phyloP scores from a whole-genome alignment of 192 early-diverging fungal genomes.

The Entophlyctis luteolus region DNA sequence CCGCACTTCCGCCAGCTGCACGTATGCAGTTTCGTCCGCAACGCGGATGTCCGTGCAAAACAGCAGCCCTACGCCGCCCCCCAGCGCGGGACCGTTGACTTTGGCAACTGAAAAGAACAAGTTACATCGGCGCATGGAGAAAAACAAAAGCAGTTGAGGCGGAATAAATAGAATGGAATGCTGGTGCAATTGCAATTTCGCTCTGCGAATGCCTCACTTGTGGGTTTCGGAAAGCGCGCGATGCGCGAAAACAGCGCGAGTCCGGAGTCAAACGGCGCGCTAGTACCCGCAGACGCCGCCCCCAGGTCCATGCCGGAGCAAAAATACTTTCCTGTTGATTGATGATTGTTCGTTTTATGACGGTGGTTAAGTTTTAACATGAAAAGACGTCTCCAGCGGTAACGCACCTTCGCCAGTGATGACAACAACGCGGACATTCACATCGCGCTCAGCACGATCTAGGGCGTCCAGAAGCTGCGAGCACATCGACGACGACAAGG shows the following conservation, averaged over 20 bases:
- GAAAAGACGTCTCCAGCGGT: neutral
- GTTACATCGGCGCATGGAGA: neutral
- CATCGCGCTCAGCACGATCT: slow-evolving; percentile 42
- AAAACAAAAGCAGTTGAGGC: neutral
- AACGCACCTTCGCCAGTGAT: slow-evolving; percentile 51
- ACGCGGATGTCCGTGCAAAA: slow-evolving; percentile 51
- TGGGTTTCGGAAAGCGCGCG: slow-evolving; percentile 40
- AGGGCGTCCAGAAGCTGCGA: slow-evolving; percentile 37
- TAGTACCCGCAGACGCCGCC: slow-evolving; percentile 18
- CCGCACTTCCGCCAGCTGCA: slow-evolving; percentile 59
- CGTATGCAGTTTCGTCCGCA: slow-evolving; percentile 36
- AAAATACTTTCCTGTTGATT: slow-evolving; percentile 46
- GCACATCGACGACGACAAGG: slow-evolving; percentile 48
- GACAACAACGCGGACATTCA: slow-evolving; percentile 48
- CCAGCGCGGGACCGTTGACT: slow-evolving; percentile 62
- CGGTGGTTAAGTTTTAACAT: neutral
- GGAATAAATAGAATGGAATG: neutral
- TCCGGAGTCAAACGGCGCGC: slow-evolving; percentile 31
- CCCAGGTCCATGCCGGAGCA: slow-evolving; percentile 64
- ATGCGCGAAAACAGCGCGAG: slow-evolving; percentile 43
- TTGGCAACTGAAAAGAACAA: slow-evolving; percentile 45
- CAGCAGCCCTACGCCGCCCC: slow-evolving; percentile 47
- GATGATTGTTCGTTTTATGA: neutral
- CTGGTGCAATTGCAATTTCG: neutral
- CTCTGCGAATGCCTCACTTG: neutral